Conservation (phyloP, 352 stramenopile genomes). For the Thraustochytrium sp. region DNA sequence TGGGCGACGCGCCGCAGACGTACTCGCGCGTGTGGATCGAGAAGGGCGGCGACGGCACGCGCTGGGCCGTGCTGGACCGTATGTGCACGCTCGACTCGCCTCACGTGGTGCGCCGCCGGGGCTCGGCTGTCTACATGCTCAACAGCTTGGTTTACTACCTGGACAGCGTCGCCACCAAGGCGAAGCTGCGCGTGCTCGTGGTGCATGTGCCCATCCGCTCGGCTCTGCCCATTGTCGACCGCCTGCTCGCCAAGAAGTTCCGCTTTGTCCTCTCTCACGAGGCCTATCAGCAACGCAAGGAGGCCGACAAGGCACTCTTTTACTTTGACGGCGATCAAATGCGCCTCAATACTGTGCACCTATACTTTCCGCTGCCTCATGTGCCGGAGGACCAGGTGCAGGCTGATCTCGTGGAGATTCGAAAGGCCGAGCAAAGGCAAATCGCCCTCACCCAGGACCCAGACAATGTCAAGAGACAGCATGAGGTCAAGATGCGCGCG, state of each 20-base stretch:
- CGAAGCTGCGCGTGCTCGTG: not conserved
- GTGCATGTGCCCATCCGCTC: not conserved
- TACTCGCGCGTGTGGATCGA: not conserved
- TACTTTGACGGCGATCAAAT: not conserved
- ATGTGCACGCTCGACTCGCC: not conserved
- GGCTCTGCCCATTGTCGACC: not conserved
- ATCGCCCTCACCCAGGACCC: not conserved
- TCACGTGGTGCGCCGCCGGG: not conserved
- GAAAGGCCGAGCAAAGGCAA: not conserved
- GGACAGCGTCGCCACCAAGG: not conserved
- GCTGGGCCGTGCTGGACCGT: not conserved
- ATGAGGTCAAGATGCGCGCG: not conserved
- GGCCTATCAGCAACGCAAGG: not conserved
- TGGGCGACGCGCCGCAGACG: not conserved
- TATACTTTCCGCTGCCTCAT: not conserved
- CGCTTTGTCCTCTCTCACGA: slow-evolving; percentile 12
- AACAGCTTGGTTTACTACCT: slow-evolving; percentile 8
- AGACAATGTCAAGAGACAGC: not conserved
- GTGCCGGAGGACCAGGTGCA: not conserved
- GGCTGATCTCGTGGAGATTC: not conserved
- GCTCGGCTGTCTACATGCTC: not conserved
- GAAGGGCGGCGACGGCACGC: not conserved
- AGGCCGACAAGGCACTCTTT: not conserved
- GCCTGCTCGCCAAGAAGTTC: not conserved
- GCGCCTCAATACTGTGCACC: not conserved